phyloP scores from a whole-genome alignment of 2,329 filamentous ascomycete species.

The Exophiala sp. region DNA sequence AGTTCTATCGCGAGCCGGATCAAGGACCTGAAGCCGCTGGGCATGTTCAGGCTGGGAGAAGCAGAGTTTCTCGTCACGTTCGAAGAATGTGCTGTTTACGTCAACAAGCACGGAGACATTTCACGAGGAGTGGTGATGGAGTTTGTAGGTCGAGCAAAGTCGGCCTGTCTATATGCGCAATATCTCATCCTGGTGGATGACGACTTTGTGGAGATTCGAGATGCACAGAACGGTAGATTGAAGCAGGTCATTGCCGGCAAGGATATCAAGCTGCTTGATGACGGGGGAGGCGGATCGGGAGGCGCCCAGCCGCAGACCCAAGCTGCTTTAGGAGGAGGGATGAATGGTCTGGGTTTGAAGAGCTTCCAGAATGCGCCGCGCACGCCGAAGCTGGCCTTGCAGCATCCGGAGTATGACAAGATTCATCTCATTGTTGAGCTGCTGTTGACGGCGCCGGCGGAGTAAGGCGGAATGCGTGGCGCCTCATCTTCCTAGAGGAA shows the following conservation, averaged over 20 bases:
- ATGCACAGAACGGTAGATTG: constrained; percentile 88
- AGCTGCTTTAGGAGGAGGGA: constrained; percentile 35
- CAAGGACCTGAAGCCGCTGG: constrained; percentile 73
- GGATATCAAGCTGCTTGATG: constrained; percentile 85
- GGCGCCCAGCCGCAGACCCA: constrained; percentile 36
- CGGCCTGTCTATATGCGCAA: constrained; percentile 81
- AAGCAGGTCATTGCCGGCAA: constrained; percentile 90
- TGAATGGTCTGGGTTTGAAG: constrained; percentile 32
- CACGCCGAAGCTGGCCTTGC: constrained; percentile 91
- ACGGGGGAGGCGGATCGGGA: constrained; percentile 62
- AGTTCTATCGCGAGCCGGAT: constrained; percentile 80
- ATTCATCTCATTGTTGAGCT: constrained; percentile 88
- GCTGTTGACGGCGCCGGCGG: constrained; percentile 72
- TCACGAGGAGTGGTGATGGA: constrained; percentile 94
- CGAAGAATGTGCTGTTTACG: constrained; percentile 92
- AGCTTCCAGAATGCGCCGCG: constrained; percentile 44
- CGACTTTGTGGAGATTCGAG: constrained; percentile 94
- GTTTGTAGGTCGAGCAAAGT: constrained; percentile 88
- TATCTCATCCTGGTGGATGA: constrained; percentile 91
- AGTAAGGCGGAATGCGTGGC: background rate
- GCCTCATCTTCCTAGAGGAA: no score
- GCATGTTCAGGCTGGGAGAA: constrained; percentile 93
- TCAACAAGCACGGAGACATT: constrained; percentile 96
- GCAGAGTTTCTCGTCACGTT: constrained; percentile 91
- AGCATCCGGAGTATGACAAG: constrained; percentile 78